Evolutionary conservation across 805 yeast genomes (phyloP), one percentile per base, ranked within the genome.

Genomic region (Debaryomyces tyrocola): DNA sequence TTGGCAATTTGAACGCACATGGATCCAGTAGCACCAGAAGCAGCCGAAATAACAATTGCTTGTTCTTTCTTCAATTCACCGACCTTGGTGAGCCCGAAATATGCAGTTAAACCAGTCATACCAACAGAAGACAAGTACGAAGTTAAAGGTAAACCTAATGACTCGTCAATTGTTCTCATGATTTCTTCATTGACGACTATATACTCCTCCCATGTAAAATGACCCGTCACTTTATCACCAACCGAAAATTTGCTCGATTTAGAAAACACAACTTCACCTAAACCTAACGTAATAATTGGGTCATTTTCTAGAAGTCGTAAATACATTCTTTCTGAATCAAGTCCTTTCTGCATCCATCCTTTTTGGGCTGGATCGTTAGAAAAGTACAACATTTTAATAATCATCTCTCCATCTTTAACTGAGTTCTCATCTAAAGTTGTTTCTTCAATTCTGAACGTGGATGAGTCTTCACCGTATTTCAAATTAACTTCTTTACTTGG

Each of bases 1-100:
- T 79, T 67, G 36, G 87, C 83, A 10, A 84, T 58, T 59, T 83
- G 87, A 17, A 82, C 78, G 40, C 71, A 78, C 40, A 74, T 64
- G 20, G 80, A 74, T 11, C 89, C 89, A n/a, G 84, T 84, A 14
- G 87, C 87, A 49, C 90, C 90, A 7, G 84, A 77, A 12, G 89
- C 89, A 47, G 87, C 88, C 15, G 84, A 77, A 38, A 84, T 67
- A 38, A 82, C 63, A 52, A 79, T 69, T 6, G 73, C 67, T 55
- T 82, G 81, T 20, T 71, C 72, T 17, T 65, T 63, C 50, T 62
- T 54, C 46, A 81, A 60, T 38, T 72, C 63, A n/a, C 82, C 83
- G 45, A 80, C 72, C 34, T 74, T 73, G 48, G 59, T 64, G 46
- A 82, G 69, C 10, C 83, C 83, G 51, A 76, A 67, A 66, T 80